A percentile compares a stretch with the other conserved stretches of the same genome.
phyloP scores from a whole-genome alignment of 495 filamentous ascomycete genomes.

The Neurospora tetraspora region DNA sequence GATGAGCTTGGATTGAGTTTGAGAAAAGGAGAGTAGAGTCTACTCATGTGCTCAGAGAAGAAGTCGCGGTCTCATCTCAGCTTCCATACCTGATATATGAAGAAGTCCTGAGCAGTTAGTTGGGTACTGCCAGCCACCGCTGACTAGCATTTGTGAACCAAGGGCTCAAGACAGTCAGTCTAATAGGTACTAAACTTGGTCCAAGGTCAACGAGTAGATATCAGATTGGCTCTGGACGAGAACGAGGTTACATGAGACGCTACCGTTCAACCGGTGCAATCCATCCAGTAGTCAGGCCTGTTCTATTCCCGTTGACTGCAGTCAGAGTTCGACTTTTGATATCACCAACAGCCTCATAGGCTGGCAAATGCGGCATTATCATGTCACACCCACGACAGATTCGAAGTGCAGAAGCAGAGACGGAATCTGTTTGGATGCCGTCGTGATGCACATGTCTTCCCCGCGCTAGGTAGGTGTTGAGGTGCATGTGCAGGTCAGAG shows the following conservation, averaged over 20 bases:
- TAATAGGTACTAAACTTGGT: too few relatives aligned
- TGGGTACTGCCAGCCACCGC: neutral
- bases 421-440: neutral
- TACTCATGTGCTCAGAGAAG: neutral
- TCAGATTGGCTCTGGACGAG: neutral
- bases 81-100: neutral
- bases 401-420: neutral
- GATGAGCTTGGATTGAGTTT: neutral
- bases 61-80: neutral
- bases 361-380: neutral
- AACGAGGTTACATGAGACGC: neutral
- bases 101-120: neutral
- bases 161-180: neutral
- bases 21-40: neutral
- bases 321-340: neutral
- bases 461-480: too few relatives aligned
- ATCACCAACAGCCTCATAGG: neutral
- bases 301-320: neutral
- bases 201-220: neutral
- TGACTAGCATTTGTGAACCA: neutral
- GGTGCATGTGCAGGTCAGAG: neutral
- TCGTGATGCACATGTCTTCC: neutral
- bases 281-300: neutral
- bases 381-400: neutral
- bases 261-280: neutral